Conservation (phyloP, 495 filamentous ascomycete genomes). For the Trichodelitschia bisporula region DNA sequence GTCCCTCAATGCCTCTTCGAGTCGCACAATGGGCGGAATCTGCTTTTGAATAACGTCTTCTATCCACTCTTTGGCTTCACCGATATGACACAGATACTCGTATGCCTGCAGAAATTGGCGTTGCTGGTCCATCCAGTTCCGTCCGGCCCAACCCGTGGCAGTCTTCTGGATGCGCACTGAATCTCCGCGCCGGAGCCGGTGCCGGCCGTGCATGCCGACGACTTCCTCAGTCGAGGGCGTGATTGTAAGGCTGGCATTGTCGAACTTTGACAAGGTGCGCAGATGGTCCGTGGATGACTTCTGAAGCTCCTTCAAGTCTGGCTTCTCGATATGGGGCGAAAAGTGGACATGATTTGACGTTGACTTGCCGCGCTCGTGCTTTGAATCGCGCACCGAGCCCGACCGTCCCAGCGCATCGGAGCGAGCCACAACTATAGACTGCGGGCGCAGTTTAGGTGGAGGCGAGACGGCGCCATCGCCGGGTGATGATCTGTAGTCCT, state of each 20-base stretch:
- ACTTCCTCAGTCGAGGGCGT: slow-evolving; percentile 56
- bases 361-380: too few species aligned
- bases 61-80: slow-evolving; percentile 98
- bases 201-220: slow-evolving; percentile 59
- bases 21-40: slow-evolving; percentile 83
- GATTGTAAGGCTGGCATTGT: slow-evolving; percentile 56
- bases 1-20: slow-evolving; percentile 82
- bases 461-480: slow-evolving; percentile 11
- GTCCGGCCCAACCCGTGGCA: slow-evolving; percentile 41
- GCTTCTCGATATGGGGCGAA: slow-evolving; percentile 11
- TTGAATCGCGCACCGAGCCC: too few species aligned
- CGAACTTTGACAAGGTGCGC: slow-evolving; percentile 58
- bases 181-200: slow-evolving; percentile 53
- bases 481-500: slow-evolving; percentile 3
- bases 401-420: slow-evolving; percentile 16
- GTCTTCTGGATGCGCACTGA: slow-evolving; percentile 21
- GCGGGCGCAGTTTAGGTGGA: slow-evolving; percentile 10
- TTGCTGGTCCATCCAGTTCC: slow-evolving; percentile 98
- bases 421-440: slow-evolving; percentile 13
- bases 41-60: slow-evolving; percentile 75
- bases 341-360: slow-evolving; percentile 7
- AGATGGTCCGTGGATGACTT: slow-evolving; percentile 74
- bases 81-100: slow-evolving; percentile 97
- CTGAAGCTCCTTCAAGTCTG: slow-evolving; percentile 54
- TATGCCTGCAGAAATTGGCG: slow-evolving; percentile 92